Percentiles rank a stretch among this genome's conserved stretches.
These are phyloP conservation scores for Lipomyces oligophaga DNA, from an alignment of 805 yeast genomes.

Conservation along the genomic window DNA sequence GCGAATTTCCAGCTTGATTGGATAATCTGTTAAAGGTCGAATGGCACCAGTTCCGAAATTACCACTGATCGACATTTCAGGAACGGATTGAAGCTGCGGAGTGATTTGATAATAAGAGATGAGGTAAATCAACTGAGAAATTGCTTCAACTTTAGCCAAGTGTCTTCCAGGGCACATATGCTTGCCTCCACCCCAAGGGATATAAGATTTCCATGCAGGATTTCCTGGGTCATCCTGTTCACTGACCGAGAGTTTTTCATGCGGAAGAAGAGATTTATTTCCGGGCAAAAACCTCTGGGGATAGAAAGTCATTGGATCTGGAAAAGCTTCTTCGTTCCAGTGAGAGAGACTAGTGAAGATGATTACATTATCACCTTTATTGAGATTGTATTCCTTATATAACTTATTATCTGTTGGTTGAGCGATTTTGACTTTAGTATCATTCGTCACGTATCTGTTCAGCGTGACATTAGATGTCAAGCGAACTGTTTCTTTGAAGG, in stretches of 20 bases:
- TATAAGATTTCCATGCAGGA: constrained; percentile 8
- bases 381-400: constrained; percentile 6
- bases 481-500: constrained; percentile 25
- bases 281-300: constrained; percentile 16
- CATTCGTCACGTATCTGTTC: constrained; percentile 9
- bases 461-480: constrained; percentile 7
- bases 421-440: constrained; percentile 17
- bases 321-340: constrained; percentile 21
- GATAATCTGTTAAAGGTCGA: constrained; percentile 3
- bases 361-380: constrained; percentile 16
- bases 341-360: constrained; percentile 17
- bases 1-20: constrained; percentile 6
- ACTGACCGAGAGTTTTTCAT: not conserved
- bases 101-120: constrained; percentile 21
- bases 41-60: constrained; percentile 15
- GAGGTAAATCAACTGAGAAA: constrained; percentile 17
- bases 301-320: constrained; percentile 24
- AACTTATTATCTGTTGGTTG: not conserved
- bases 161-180: constrained; percentile 22
- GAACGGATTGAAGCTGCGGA: constrained; percentile 4
- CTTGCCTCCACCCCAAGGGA: constrained; percentile 16
- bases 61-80: constrained; percentile 2
- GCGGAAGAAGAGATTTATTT: constrained; percentile 3
- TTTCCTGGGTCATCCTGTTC: not conserved
- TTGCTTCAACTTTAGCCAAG: constrained; percentile 20